Evolutionary conservation across 441 rosid species (phyloP).

Genomic region (Jatropha multifida): DNA sequence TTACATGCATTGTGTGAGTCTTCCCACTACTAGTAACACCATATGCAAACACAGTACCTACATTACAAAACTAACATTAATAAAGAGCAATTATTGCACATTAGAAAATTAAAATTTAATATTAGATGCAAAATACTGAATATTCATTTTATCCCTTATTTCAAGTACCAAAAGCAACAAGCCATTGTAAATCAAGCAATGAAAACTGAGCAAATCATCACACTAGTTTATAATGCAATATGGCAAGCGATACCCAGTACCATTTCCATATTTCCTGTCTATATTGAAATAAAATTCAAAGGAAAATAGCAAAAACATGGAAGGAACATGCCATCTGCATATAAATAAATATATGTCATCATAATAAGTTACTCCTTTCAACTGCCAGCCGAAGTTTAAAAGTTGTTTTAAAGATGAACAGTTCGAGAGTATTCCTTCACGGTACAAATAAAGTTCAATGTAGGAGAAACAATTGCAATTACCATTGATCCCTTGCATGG

Average conservation of each 20-base stretch:
- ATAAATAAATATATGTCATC: neutral
- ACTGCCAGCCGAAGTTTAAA: conserved; percentile 5
- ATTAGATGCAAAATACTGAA: neutral
- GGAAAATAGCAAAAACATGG: neutral
- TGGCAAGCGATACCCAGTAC: neutral
- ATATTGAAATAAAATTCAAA: neutral
- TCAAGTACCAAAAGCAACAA: neutral
- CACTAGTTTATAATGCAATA: neutral
- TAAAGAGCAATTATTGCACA: neutral
- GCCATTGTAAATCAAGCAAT: neutral
- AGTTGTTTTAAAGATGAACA: neutral
- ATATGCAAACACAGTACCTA: conserved; percentile 91
- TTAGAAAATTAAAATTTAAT: no score
- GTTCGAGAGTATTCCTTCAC: neutral
- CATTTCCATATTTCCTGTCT: neutral
- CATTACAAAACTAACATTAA: conserved; percentile 15
- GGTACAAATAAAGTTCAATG: neutral
- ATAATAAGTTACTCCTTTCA: conserved; percentile 2
- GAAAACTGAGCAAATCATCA: neutral
- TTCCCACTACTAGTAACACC: conserved; percentile 90
- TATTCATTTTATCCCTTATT: neutral
- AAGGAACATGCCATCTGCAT: neutral
- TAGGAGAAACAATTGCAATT: conserved; percentile 12
- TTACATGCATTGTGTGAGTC: conserved; percentile 90
- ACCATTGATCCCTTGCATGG: conserved; percentile 95